phyloP scores from a whole-genome alignment of 768 basidiomycete genomes.

The Harrya chromipes region DNA sequence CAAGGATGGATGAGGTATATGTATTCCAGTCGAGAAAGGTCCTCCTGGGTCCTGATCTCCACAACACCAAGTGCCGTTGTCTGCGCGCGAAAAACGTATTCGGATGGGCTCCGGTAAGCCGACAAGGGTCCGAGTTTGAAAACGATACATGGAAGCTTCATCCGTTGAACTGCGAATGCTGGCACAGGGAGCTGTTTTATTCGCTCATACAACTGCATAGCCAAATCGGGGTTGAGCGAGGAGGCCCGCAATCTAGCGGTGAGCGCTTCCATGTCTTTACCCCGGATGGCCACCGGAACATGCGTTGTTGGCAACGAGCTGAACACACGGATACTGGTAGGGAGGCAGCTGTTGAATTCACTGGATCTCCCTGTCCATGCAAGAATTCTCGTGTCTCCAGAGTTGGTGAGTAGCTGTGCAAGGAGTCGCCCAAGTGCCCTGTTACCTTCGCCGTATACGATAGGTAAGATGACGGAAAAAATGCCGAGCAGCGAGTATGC shows the following conservation, averaged over 20 bases:
- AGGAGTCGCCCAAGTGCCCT: conserved; percentile 8
- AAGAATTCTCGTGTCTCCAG: conserved; percentile 5
- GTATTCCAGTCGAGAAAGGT: conserved; percentile 1
- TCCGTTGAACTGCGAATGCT: not conserved
- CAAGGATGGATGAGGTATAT: conserved; percentile 14
- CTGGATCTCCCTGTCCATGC: conserved; percentile 7
- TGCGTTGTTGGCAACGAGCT: not conserved
- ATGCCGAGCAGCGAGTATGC: conserved; percentile 14
- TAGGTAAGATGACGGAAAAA: conserved; percentile 4
- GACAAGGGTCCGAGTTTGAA: conserved; percentile 4
- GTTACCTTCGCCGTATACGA: conserved; percentile 12
- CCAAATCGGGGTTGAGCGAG: not conserved
- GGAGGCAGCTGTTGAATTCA: conserved; percentile 6
- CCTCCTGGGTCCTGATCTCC: conserved; percentile 1
- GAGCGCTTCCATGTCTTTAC: not conserved
- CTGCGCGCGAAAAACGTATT: not conserved
- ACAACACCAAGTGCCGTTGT: conserved; percentile 6
- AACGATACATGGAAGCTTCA: conserved; percentile 8
- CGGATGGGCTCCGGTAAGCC: not conserved
- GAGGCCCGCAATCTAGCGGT: not conserved
- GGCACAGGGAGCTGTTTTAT: not conserved
- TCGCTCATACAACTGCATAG: not conserved
- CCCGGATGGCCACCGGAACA: not conserved
- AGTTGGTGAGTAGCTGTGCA: conserved; percentile 4
- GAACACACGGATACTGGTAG: not conserved